Evolutionary conservation across 1,139 yeast species (phyloP).

Genomic region (Nadsonia commutata): DNA sequence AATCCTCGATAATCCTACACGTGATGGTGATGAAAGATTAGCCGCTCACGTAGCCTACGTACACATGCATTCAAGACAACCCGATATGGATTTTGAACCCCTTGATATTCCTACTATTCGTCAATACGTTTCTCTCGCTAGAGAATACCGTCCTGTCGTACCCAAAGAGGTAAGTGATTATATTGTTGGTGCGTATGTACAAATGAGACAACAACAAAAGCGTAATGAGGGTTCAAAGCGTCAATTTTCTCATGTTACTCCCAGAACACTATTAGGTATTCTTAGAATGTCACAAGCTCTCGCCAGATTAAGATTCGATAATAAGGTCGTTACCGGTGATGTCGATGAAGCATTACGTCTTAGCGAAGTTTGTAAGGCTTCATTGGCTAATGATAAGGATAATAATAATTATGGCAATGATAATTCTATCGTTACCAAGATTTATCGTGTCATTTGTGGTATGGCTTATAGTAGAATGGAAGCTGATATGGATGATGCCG

Average conservation of each 20-base stretch:
- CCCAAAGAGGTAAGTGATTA: constrained; percentile 81
- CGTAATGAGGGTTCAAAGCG: constrained; percentile 61
- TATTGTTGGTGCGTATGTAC: constrained; percentile 75
- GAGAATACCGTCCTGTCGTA: constrained; percentile 72
- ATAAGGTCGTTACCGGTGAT: constrained; percentile 57
- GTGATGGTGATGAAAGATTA: constrained; percentile 68
- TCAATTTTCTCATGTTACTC: constrained; percentile 85
- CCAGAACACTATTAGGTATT: constrained; percentile 85
- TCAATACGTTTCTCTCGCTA: constrained; percentile 78
- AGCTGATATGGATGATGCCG: constrained; percentile 12
- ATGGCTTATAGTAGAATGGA: constrained; percentile 23
- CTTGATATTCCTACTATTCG: constrained; percentile 69
- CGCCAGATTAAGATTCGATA: constrained; percentile 75
- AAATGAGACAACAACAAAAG: constrained; percentile 83
- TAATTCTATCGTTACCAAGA: constrained; percentile 38
- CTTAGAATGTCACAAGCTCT: constrained; percentile 88
- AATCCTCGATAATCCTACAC: constrained; percentile 70
- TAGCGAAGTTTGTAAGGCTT: constrained; percentile 71
- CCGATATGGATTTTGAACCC: constrained; percentile 61
- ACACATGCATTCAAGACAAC: constrained; percentile 85
- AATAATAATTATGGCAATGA: constrained; percentile 29
- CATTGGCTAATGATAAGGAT: constrained; percentile 38
- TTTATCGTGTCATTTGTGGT: constrained; percentile 44
- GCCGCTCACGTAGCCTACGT: constrained; percentile 93
- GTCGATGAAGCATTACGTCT: constrained; percentile 93